phyloP scores from a whole-genome alignment of 177 flowering plant genomes.

The Telopea speciosissima region DNA sequence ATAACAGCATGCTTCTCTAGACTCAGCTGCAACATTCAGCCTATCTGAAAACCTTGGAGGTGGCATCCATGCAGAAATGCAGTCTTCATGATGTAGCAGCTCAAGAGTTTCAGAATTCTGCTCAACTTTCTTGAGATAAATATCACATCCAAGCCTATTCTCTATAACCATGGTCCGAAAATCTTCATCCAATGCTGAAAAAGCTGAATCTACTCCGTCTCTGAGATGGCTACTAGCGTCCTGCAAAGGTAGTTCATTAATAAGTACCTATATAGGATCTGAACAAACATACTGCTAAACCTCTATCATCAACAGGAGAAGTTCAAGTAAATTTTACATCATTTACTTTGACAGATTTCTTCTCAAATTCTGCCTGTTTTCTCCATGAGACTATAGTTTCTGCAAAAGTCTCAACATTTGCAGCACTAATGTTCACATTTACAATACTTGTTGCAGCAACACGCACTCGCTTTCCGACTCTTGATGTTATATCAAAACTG shows the following conservation, averaged over 20 bases:
- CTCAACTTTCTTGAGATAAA: slow-evolving; percentile 63
- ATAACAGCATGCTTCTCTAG: slow-evolving; percentile 65
- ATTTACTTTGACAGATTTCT: slow-evolving; percentile 47
- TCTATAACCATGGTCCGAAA: slow-evolving; percentile 73
- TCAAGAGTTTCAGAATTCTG: slow-evolving; percentile 49
- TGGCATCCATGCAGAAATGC: slow-evolving; percentile 67
- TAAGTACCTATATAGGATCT: slow-evolving; percentile 3
- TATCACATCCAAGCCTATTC: slow-evolving; percentile 89
- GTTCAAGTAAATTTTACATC: slow-evolving; percentile 35
- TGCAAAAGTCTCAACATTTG: slow-evolving; percentile 67
- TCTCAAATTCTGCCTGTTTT: slow-evolving; percentile 67
- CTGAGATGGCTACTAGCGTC: slow-evolving; percentile 32
- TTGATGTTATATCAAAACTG: slow-evolving; percentile 31
- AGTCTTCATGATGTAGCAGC: slow-evolving; percentile 42
- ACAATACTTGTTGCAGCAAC: slow-evolving; percentile 78
- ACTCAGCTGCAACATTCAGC: slow-evolving; percentile 55
- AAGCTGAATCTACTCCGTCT: slow-evolving; percentile 34
- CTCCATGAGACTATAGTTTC: slow-evolving; percentile 79
- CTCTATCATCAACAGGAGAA: background rate
- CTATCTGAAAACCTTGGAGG: slow-evolving; percentile 89
- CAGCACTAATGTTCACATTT: slow-evolving; percentile 83
- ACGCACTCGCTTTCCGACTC: slow-evolving; percentile 68
- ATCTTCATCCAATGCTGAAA: slow-evolving; percentile 86
- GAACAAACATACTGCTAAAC: background rate
- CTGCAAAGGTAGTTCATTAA: slow-evolving; percentile 30